A percentile compares a stretch with the other conserved stretches of the same genome.
Conservation (phyloP, 1,139 yeast genomes). For the Suhomyces coccinellae region DNA sequence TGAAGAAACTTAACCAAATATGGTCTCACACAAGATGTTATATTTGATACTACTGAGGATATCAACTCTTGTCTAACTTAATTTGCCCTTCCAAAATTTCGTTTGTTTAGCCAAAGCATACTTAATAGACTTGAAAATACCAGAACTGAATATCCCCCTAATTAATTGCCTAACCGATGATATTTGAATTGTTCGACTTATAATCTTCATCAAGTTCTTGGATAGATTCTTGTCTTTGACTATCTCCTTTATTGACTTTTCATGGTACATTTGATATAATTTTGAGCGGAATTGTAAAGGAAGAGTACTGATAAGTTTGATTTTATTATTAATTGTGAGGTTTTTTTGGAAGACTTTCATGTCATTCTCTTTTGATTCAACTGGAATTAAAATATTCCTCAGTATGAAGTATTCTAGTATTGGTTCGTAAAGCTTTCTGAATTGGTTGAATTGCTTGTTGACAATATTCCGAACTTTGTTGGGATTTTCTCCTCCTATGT, state of each 20-base stretch:
- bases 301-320: conserved; percentile 39
- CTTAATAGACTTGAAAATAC: conserved; percentile 64
- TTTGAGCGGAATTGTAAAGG: conserved; percentile 55
- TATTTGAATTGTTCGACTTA: conserved; percentile 61
- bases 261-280: conserved; percentile 42
- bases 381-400: conserved; percentile 21
- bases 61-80: not conserved
- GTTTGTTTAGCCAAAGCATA: conserved; percentile 76
- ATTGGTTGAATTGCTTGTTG: conserved; percentile 65
- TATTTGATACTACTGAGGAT: too few species aligned
- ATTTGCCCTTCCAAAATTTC: conserved; percentile 25
- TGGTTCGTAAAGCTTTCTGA: conserved; percentile 72
- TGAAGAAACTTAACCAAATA: too few species aligned
- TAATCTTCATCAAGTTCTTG: conserved; percentile 40
- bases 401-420: conserved; percentile 34
- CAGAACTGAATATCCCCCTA: conserved; percentile 88
- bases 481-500: conserved; percentile 89
- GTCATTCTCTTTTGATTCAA: conserved; percentile 17
- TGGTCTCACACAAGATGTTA: too few species aligned
- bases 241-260: conserved; percentile 34
- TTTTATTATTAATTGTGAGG: conserved; percentile 22
- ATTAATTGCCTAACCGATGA: conserved; percentile 75
- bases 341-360: conserved; percentile 22
- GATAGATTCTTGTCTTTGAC: conserved; percentile 42
- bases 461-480: conserved; percentile 85